Percentiles rank a stretch among this genome's conserved stretches.
These are phyloP conservation scores for Lagenaria siceraria DNA, from an alignment of 306 rosid genomes.

Conservation along the genomic window DNA sequence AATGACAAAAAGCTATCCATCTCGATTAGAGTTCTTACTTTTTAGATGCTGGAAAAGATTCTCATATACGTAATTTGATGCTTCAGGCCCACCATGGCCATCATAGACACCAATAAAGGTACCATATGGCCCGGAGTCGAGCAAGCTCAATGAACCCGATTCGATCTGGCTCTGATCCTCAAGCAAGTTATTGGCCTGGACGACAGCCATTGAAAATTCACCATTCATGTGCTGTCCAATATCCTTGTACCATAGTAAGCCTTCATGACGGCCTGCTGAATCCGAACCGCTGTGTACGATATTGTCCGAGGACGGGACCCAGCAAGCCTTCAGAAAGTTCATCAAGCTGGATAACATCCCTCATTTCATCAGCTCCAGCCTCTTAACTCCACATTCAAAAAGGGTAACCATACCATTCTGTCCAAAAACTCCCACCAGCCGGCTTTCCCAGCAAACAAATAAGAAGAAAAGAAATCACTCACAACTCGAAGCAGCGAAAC, in stretches of 20 bases:
- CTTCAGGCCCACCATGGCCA: slow-evolving; percentile 96
- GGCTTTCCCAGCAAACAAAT: not conserved
- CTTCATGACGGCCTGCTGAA: slow-evolving; percentile 62
- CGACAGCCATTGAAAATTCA: slow-evolving; percentile 86
- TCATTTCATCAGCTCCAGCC: slow-evolving; percentile 74
- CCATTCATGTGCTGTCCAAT: slow-evolving; percentile 74
- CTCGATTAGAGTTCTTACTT: slow-evolving; percentile 25
- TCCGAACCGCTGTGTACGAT: slow-evolving; percentile 34
- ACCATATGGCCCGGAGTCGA: slow-evolving; percentile 66
- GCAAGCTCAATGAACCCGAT: slow-evolving; percentile 69
- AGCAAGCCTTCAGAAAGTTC: slow-evolving; percentile 79
- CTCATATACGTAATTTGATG: slow-evolving; percentile 69
- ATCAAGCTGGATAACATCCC: slow-evolving; percentile 92
- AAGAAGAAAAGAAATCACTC: not conserved
- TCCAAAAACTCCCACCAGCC: slow-evolving; percentile 2
- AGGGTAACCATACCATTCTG: slow-evolving; percentile 33
- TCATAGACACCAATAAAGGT: slow-evolving; percentile 79
- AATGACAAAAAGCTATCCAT: not conserved
- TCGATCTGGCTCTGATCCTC: slow-evolving; percentile 96
- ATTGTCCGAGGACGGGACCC: slow-evolving; percentile 44
- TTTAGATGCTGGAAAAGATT: slow-evolving; percentile 69
- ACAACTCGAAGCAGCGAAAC: slow-evolving; percentile 1
- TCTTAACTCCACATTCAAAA: slow-evolving; percentile 58
- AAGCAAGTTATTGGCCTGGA: slow-evolving; percentile 89
- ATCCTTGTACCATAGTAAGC: slow-evolving; percentile 89